phyloP scores from a whole-genome alignment of 2,329 filamentous ascomycete genomes.

The Exserohilum turcica region DNA sequence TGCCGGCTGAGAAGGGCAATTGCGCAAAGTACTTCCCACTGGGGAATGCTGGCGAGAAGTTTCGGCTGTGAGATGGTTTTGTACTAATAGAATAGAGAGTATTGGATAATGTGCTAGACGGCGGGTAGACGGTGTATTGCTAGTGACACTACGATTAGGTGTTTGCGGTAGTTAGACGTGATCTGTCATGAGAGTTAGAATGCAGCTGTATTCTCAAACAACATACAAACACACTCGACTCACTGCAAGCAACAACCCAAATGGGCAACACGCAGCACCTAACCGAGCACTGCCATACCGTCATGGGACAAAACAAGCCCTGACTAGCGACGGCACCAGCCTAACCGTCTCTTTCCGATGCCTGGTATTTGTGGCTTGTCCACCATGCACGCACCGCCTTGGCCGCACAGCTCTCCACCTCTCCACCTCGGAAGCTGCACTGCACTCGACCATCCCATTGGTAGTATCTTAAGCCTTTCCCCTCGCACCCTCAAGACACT shows the following conservation, averaged over 20 bases:
- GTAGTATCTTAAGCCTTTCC: background rate
- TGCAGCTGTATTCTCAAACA: background rate
- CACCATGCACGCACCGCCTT: constrained; percentile 4
- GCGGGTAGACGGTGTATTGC: background rate
- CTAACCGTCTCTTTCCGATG: background rate
- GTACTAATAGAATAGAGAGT: background rate
- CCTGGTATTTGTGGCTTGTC: constrained; percentile 6
- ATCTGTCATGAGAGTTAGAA: background rate
- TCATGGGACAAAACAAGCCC: background rate
- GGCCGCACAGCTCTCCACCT: background rate
- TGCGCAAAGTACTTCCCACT: constrained; percentile 11
- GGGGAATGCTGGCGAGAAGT: constrained; percentile 11
- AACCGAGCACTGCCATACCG: background rate
- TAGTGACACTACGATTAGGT: background rate
- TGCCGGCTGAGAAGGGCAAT: constrained; percentile 14
- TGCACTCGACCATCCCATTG: constrained; percentile 4
- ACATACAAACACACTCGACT: background rate
- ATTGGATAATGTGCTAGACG: background rate
- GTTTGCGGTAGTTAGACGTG: background rate
- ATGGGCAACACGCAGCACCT: background rate
- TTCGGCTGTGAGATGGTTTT: background rate
- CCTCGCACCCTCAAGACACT: background rate
- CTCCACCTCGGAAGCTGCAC: constrained; percentile 14
- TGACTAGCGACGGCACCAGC: background rate
- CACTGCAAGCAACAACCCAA: background rate